Evolutionary conservation across 805 yeast species (phyloP).

Genomic region (Deakozyma indianensis): DNA sequence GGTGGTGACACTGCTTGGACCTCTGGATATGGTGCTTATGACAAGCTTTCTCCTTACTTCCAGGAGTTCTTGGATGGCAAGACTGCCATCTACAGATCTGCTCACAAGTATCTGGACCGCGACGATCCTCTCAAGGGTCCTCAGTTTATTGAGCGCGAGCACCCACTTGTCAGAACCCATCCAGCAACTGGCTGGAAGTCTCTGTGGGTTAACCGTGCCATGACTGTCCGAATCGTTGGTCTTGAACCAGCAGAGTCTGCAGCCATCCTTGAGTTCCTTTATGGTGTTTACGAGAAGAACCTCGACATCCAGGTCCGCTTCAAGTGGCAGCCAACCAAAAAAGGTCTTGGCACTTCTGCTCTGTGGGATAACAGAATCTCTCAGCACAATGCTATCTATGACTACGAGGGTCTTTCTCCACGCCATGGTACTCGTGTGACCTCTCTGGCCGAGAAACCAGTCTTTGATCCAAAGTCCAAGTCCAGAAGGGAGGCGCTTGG

Average conservation of each 20-base stretch:
- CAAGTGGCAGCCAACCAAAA: conserved; percentile 33
- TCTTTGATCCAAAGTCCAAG: conserved; percentile 16
- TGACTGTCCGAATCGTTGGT: conserved; percentile 39
- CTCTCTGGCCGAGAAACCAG: conserved; percentile 19
- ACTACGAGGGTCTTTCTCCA: conserved; percentile 29
- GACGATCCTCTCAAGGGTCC: conserved; percentile 34
- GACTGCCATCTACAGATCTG: conserved; percentile 27
- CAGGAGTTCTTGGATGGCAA: conserved; percentile 32
- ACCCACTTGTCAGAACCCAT: conserved; percentile 48
- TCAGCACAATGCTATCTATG: conserved; percentile 40
- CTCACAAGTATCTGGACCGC: conserved; percentile 30
- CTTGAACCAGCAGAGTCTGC: conserved; percentile 37
- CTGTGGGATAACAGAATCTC: conserved; percentile 48
- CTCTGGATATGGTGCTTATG: conserved; percentile 39
- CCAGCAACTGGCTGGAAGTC: conserved; percentile 55
- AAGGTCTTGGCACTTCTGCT: conserved; percentile 35
- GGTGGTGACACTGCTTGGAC: conserved; percentile 42
- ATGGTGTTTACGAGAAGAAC: conserved; percentile 32
- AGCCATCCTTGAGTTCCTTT: conserved; percentile 32
- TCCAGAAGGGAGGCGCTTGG: conserved; percentile 10
- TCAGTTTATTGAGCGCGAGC: conserved; percentile 23
- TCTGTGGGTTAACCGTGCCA: conserved; percentile 36
- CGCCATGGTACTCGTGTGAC: conserved; percentile 28
- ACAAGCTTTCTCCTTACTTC: conserved; percentile 35
- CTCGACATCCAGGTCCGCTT: conserved; percentile 42